Base-by-base conservation (phyloP, 2,329 filamentous ascomycete genomes). In the Pseudocercospora pini-densiflorae region DNA sequence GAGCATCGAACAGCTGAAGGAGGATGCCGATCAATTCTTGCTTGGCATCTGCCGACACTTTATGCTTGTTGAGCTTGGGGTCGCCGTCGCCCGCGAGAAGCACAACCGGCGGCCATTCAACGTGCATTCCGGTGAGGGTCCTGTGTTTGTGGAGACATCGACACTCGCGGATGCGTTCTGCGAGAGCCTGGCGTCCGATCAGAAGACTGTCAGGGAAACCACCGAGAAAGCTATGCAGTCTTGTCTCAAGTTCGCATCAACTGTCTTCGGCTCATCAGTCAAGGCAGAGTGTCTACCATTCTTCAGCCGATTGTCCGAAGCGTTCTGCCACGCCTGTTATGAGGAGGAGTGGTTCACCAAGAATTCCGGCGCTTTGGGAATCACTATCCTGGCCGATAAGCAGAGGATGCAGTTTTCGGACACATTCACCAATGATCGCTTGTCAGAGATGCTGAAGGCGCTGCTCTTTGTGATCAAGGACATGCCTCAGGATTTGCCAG, bases 321-420 rank as follows among this genome's bases (percentile, higher is more conserved):
- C 89, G 0, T 97, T 98, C 77, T 95, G 92, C 73, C 95, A 99
- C 77, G 93, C 92, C 70, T 99, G 95, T 78, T 94, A 97, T 74
- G 93, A 95, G 74, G 94, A 99, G 77, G 95, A 99, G 74, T 99
- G 96, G 95, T 99, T 97, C 76, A 94, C 94, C 61, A 99, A 99
- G 80, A 92, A 93, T 43, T 95, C 94, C 58, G 95, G 95, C 45
- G 94, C 92, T 62, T 82, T 94, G 21, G 96, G 96, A 63, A 97
- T 99, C 74, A 90, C 92, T 74, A 90, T 96, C 64, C 82, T 99
- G 65, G 89, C 94, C 33, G 94, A 92, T 1, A 89, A 94, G 70
- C 94, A 91, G 1, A 90, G 94, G 72, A 83, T 98, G 63, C 89
- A 94, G 61, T 85, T 99, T 55, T 93, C 93, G 49, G 92, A 96